Conservation (phyloP, 164 flowering plant genomes). For the Brasenia schreberi region DNA sequence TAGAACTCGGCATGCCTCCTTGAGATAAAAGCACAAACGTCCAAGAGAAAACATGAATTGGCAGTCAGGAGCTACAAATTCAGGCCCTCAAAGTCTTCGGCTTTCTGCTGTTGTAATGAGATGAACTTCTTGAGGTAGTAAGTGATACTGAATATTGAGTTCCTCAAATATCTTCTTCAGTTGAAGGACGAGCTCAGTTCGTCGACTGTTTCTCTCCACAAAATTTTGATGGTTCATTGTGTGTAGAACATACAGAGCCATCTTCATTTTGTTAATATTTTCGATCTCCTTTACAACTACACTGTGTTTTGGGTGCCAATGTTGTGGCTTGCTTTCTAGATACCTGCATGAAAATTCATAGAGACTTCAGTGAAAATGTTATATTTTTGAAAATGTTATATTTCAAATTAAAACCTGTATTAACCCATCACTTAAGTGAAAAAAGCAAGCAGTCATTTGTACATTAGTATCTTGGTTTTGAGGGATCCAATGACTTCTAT, state of each 20-base stretch:
- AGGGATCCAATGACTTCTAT: slow-evolving; percentile 44
- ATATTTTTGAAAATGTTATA: no score
- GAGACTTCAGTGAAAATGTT: no score
- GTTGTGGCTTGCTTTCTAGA: slow-evolving; percentile 65
- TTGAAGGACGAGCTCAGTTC: slow-evolving; percentile 52
- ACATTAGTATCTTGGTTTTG: slow-evolving; percentile 50
- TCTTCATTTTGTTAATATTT: slow-evolving; percentile 62
- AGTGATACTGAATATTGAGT: slow-evolving; percentile 45
- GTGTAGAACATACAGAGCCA: slow-evolving; percentile 55
- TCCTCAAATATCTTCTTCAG: slow-evolving; percentile 69
- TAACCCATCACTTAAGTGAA: background rate
- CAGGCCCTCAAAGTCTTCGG: no score
- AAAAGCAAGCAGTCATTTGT: slow-evolving; percentile 13
- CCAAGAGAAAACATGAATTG: no score
- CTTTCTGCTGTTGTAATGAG: slow-evolving; percentile 10
- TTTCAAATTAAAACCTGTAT: no score
- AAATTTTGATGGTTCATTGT: slow-evolving; percentile 72
- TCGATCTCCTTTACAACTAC: slow-evolving; percentile 59
- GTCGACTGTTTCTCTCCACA: slow-evolving; percentile 43
- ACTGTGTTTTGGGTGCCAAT: slow-evolving; percentile 52
- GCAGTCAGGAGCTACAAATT: no score
- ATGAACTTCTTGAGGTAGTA: slow-evolving; percentile 76
- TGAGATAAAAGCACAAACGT: no score
- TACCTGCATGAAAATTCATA: slow-evolving; percentile 23
- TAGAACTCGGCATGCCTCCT: no score